Conservation (phyloP, 441 rosid species). For the Aquilaria agallochum region DNA sequence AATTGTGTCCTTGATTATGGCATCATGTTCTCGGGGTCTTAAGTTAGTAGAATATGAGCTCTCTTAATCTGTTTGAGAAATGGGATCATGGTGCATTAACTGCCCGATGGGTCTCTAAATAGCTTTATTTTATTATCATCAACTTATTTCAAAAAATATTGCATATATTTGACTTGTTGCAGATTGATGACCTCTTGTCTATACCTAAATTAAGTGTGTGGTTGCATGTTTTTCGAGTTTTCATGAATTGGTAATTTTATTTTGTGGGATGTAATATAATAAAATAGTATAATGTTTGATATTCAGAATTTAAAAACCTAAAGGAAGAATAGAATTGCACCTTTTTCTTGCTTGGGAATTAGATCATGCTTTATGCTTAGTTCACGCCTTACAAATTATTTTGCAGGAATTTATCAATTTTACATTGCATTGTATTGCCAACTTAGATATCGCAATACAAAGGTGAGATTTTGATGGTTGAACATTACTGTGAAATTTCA, state of each 20-base stretch:
- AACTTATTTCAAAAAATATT: too few relatives aligned
- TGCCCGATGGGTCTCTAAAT: not conserved
- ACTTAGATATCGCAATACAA: constrained; percentile 97
- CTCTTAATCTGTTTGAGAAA: constrained; percentile 19
- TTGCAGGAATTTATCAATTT: constrained; percentile 90
- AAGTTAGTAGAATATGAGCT: constrained; percentile 48
- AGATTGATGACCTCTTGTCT: too few relatives aligned
- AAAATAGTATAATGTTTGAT: too few relatives aligned
- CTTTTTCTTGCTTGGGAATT: not conserved
- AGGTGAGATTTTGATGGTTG: constrained; percentile 41
- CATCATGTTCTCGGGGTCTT: constrained; percentile 62
- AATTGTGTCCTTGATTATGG: constrained; percentile 62
- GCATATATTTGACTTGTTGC: too few relatives aligned
- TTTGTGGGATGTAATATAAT: too few relatives aligned
- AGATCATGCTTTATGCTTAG: not conserved
- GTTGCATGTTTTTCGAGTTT: too few relatives aligned
- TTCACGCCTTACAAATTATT: constrained; percentile 20
- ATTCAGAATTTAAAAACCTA: too few relatives aligned
- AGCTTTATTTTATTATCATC: too few relatives aligned
- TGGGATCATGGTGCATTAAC: constrained; percentile 2
- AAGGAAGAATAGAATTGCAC: not conserved
- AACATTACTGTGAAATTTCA: too few relatives aligned
- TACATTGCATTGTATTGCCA: constrained; percentile 84
- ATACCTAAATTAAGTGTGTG: too few relatives aligned
- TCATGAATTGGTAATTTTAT: too few relatives aligned